Conservation (phyloP, 768 basidiomycete species). For the Boletus pseudopeckii region DNA sequence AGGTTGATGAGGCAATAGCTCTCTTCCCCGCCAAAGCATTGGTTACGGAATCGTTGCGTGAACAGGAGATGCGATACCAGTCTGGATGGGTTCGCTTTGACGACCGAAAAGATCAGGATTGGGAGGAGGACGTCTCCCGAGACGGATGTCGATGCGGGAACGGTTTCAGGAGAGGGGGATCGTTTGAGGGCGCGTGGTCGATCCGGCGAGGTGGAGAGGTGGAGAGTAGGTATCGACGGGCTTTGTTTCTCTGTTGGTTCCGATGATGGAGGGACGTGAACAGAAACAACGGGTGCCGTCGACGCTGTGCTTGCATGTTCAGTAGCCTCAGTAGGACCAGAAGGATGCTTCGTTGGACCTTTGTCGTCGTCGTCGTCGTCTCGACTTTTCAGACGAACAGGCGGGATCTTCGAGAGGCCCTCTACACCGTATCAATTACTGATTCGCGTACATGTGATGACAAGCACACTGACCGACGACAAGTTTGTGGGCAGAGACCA, state of each 20-base stretch:
- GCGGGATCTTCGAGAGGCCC: conserved; percentile 71
- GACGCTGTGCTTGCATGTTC: conserved; percentile 1
- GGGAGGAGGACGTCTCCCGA: conserved; percentile 91
- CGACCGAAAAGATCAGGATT: conserved; percentile 89
- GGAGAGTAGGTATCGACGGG: conserved; percentile 7
- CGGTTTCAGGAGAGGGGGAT: conserved; percentile 11
- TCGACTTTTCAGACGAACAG: conserved; percentile 69
- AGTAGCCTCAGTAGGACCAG: neutral
- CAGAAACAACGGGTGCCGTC: conserved; percentile 3
- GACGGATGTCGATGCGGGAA: conserved; percentile 40
- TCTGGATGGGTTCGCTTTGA: conserved; percentile 85
- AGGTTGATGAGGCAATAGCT: conserved; percentile 93
- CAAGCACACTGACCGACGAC: conserved; percentile 60
- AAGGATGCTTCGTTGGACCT: neutral
- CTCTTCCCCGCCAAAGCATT: conserved; percentile 56
- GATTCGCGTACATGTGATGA: neutral
- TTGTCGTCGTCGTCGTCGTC: conserved; percentile 22
- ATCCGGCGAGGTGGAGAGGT: neutral
- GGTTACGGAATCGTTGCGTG: conserved; percentile 33
- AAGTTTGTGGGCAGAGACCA: conserved; percentile 85
- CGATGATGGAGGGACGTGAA: neutral
- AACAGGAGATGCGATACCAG: conserved; percentile 55
- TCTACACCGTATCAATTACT: conserved; percentile 39
- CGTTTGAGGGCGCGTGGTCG: neutral
- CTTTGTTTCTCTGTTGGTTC: neutral